Base-by-base conservation (phyloP, 345 rosid genomes). In the Turnera subulata region DNA sequence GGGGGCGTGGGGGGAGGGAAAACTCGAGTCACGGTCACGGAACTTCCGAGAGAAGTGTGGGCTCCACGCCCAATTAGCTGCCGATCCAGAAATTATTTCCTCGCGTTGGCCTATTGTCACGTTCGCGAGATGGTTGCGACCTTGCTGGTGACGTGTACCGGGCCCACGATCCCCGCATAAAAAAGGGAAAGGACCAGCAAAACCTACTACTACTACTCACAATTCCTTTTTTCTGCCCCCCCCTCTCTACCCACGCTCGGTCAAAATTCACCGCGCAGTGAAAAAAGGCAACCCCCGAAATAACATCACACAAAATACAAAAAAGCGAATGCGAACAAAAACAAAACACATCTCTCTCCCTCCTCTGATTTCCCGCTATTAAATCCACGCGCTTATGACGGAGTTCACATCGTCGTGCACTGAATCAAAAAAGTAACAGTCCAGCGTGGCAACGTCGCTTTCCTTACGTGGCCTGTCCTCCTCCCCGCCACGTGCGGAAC, bases 31-130 rank as follows among this genome's bases (percentile, higher is more conserved):
- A 58, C 74, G 78, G 81, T 84, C 90, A 81, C 86, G 85, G 92
- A 81, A 78, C 87, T 78, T 75, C 88, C 85, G 73, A 84, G 88
- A 78, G 72, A 82, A 85, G 73, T 61, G 32, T n/a, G 77, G 59
- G 80, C 88, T 74, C 11, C 80, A 90, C 87, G 19, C 22, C 11
- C 54, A 63, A 50, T 47, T 71, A 70, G 82, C 82, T 73, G 74
- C 81, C 84, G 74, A 68, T 80, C 69, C 71, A 53, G 78, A 82
- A 77, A 80, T 80, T 67, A 76, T 69, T 76, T 78, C 58, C 71
- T 74, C 72, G 42, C 69, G 46, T 70, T 58, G 80, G 80, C 78
- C 79, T 71, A 45, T 63, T 70, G 67, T 80, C 84, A 68, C 80
- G 79, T 77, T 82, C 77, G 62, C 55, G 59, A 55, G 69, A 64